Conservation (phyloP, 441 rosid species). For the Gossypium trilobum region DNA sequence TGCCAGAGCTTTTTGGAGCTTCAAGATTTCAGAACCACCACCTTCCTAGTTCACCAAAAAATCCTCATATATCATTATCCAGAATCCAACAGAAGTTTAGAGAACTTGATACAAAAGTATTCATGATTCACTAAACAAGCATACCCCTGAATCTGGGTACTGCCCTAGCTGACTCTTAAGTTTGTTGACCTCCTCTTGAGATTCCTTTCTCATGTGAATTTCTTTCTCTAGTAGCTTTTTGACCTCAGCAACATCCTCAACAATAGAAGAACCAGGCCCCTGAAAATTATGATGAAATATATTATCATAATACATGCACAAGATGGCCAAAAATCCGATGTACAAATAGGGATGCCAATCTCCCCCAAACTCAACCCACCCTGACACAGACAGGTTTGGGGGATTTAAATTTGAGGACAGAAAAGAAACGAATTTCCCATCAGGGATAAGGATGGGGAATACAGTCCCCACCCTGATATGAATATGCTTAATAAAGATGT, state of each 20-base stretch:
- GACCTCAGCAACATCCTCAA: conserved; percentile 50
- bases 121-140: conserved; percentile 11
- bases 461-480: neutral
- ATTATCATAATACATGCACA: neutral
- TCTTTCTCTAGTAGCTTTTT: conserved; percentile 68
- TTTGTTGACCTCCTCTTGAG: conserved; percentile 69
- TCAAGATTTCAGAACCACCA: conserved; percentile 59
- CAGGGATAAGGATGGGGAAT: neutral
- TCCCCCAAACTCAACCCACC: neutral
- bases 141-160: conserved; percentile 51
- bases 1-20: conserved; percentile 62
- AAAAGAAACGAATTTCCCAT: neutral
- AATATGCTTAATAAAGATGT: neutral
- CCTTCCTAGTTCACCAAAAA: conserved; percentile 44
- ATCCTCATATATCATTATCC: conserved; percentile 13
- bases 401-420: neutral
- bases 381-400: neutral
- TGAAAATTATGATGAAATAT: conserved; percentile 19
- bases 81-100: neutral
- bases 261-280: conserved; percentile 36
- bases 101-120: neutral
- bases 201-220: conserved; percentile 54
- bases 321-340: neutral
- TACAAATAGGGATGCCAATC: conserved; percentile 1
- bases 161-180: conserved; percentile 52